Evolutionary conservation across 1,284 basidiomycete species (phyloP).

Genomic region (Puccinia coronata): DNA sequence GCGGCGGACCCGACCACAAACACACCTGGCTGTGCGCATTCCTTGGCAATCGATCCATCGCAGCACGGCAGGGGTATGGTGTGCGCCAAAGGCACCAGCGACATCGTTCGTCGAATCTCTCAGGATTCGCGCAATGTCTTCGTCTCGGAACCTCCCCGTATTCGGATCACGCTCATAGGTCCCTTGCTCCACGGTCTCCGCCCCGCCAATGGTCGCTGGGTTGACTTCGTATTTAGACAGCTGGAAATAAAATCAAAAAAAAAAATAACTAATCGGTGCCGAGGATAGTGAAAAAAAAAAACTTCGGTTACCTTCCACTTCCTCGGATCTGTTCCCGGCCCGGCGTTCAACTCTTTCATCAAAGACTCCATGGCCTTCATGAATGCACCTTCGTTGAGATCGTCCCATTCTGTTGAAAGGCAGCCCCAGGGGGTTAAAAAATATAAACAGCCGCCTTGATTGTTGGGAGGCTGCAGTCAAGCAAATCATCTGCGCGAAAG

Average conservation of each 20-base stretch:
- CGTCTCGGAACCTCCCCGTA: conserved; percentile 40
- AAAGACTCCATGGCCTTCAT: conserved; percentile 17
- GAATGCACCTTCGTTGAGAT: conserved; percentile 21
- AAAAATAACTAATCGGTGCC: not conserved
- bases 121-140: conserved; percentile 43
- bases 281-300: not conserved
- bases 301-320: conserved; percentile 41
- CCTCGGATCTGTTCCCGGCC: conserved; percentile 7
- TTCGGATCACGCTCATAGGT: conserved; percentile 40
- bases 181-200: conserved; percentile 24
- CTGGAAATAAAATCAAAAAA: not conserved
- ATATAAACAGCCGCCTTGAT: not conserved
- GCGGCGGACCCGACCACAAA: not conserved
- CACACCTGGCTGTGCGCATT: conserved; percentile 49
- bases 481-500: not conserved
- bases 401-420: conserved; percentile 40
- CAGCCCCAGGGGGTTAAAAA: not conserved
- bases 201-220: not conserved
- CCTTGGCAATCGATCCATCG: conserved; percentile 50
- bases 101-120: conserved; percentile 43
- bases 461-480: too few species aligned
- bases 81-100: conserved; percentile 48
- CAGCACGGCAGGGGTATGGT: conserved; percentile 21
- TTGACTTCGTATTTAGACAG: conserved; percentile 44
- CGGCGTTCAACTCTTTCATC: conserved; percentile 45